These are phyloP conservation scores for Psidium guajava DNA, from an alignment of 345 rosid species.

Conservation along the genomic window DNA sequence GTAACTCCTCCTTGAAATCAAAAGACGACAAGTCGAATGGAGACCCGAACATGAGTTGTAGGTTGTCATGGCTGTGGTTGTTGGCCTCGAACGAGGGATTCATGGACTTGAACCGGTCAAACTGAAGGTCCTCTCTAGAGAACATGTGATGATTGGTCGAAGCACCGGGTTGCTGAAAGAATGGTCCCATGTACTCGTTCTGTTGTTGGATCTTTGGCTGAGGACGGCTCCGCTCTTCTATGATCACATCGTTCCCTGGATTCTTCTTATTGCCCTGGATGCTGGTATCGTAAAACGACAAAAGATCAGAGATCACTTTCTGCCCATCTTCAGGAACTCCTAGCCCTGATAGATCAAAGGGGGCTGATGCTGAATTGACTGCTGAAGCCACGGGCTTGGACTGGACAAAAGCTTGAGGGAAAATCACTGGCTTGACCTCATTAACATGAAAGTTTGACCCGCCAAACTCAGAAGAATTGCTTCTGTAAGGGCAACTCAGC, in stretches of 20 bases:
- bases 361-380: conserved; percentile 21
- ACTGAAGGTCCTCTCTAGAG: conserved; percentile 34
- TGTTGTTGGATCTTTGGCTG: conserved; percentile 50
- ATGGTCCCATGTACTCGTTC: conserved; percentile 36
- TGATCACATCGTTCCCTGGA: conserved; percentile 10
- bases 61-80: conserved; percentile 18
- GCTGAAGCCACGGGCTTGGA: conserved; percentile 28
- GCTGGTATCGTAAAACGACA: conserved; percentile 67
- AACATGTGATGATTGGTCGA: conserved; percentile 33
- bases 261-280: conserved; percentile 39
- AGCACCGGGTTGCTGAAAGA: conserved; percentile 49
- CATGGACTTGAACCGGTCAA: conserved; percentile 30
- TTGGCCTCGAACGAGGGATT: conserved; percentile 15
- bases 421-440: conserved; percentile 75
- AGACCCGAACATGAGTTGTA: conserved; percentile 48
- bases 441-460: conserved; percentile 51
- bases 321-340: conserved; percentile 96
- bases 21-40: conserved; percentile 56
- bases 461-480: conserved; percentile 33
- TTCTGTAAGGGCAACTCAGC: conserved; percentile 42
- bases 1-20: conserved; percentile 61
- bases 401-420: conserved; percentile 38
- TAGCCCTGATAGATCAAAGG: conserved; percentile 52
- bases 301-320: conserved; percentile 72
- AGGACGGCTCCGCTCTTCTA: conserved; percentile 28